Evolutionary conservation across 116 monocot species (phyloP).

Genomic region (Trichopus zeylanicus): DNA sequence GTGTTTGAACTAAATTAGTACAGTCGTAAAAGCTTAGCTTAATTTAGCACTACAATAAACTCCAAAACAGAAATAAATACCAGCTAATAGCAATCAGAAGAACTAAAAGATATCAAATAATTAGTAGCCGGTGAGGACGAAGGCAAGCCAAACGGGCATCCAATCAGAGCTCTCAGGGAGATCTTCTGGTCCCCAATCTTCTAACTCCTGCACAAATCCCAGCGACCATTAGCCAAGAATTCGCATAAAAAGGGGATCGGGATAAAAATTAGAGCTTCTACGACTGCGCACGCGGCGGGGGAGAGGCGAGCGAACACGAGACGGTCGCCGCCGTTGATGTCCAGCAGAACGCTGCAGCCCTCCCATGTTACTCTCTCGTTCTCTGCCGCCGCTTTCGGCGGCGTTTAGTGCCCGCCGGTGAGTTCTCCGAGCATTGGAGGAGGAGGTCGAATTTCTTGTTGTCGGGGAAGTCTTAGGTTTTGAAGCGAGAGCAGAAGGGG

Average conservation of each 20-base stretch:
- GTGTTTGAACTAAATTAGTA: neutral
- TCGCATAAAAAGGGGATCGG: neutral
- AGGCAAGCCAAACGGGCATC: slow-evolving; percentile 77
- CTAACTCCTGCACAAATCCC: slow-evolving; percentile 35
- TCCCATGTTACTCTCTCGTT: slow-evolving; percentile 62
- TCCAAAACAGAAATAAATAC: neutral
- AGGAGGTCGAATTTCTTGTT: no score
- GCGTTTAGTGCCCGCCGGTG: neutral
- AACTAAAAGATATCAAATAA: slow-evolving; percentile 1
- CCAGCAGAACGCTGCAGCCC: slow-evolving; percentile 89
- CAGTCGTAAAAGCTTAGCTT: neutral
- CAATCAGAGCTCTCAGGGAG: slow-evolving; percentile 61
- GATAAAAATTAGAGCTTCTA: neutral
- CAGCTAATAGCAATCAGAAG: neutral
- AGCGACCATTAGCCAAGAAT: neutral
- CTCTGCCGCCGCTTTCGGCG: no score
- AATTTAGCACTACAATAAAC: neutral
- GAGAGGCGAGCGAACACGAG: slow-evolving; percentile 90
- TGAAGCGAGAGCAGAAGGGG: no score
- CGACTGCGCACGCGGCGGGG: slow-evolving; percentile 46
- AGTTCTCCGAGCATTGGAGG: neutral
- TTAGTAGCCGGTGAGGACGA: slow-evolving; percentile 1
- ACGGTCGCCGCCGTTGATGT: slow-evolving; percentile 93
- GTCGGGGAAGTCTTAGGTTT: no score
- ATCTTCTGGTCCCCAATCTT: slow-evolving; percentile 87